Conservation (phyloP, 768 basidiomycete species). For the Serendipita sp. region DNA sequence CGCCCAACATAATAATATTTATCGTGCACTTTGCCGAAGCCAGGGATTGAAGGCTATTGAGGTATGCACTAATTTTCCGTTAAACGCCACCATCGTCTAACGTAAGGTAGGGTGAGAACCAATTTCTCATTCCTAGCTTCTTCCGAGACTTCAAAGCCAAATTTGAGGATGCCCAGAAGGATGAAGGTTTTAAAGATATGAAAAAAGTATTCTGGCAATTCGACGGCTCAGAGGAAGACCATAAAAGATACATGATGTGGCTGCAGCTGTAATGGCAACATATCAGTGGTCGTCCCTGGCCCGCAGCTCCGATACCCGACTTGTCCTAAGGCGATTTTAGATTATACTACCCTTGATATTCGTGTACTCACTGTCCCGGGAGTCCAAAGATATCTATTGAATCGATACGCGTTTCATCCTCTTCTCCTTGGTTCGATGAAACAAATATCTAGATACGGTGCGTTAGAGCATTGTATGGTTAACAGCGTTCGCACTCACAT, state of each 20-base stretch:
- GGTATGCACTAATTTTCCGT: background rate
- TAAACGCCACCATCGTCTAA: background rate
- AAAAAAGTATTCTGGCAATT: conserved; percentile 67
- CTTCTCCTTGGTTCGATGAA: conserved; percentile 43
- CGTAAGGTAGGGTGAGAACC: background rate
- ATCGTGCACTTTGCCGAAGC: conserved; percentile 39
- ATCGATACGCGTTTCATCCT: conserved; percentile 51
- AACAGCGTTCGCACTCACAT: conserved; percentile 28
- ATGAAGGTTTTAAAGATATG: conserved; percentile 67
- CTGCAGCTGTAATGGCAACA: conserved; percentile 26
- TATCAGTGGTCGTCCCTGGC: background rate
- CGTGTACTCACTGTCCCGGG: conserved; percentile 29
- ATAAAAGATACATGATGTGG: conserved; percentile 67
- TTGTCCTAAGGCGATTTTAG: background rate
- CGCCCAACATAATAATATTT: conserved; percentile 78
- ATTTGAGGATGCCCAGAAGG: conserved; percentile 46
- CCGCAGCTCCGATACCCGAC: conserved; percentile 1
- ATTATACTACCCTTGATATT: background rate
- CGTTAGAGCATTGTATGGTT: background rate
- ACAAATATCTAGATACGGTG: conserved; percentile 41
- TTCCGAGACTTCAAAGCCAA: conserved; percentile 39
- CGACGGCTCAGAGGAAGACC: conserved; percentile 56
- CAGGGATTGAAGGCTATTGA: conserved; percentile 13
- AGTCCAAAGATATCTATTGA: conserved; percentile 47
- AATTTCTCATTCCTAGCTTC: conserved; percentile 40